Conservation (phyloP, 495 filamentous ascomycete species). For the Trichoderma orchidacearum region DNA sequence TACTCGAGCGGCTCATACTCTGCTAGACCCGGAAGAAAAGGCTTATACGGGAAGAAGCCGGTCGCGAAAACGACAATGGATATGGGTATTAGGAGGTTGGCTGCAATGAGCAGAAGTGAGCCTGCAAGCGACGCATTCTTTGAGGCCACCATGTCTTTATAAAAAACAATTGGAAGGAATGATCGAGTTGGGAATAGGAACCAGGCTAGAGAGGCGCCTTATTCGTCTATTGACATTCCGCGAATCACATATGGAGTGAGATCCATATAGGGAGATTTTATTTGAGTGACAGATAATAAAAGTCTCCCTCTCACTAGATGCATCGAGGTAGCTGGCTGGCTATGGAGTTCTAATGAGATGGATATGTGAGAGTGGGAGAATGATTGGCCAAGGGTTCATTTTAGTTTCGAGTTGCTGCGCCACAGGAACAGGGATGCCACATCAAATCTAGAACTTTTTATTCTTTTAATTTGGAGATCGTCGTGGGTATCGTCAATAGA, state of each 20-base stretch:
- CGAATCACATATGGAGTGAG: not conserved
- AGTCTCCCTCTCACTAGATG: not conserved
- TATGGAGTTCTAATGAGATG: too few relatives aligned
- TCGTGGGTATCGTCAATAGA: slow-evolving; percentile 1
- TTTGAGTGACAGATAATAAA: not conserved
- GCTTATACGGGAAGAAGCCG: slow-evolving; percentile 97
- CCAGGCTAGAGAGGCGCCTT: not conserved
- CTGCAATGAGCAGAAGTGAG: slow-evolving; percentile 37
- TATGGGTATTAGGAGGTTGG: slow-evolving; percentile 65
- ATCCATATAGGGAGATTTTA: not conserved
- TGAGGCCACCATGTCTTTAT: slow-evolving; percentile 12
- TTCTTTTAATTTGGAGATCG: not conserved
- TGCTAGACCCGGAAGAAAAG: slow-evolving; percentile 74
- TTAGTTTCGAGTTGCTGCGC: not conserved
- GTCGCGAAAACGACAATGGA: slow-evolving; percentile 73
- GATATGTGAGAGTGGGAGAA: not conserved
- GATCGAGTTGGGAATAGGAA: not conserved
- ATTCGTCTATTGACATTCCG: not conserved
- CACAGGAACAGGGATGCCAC: not conserved
- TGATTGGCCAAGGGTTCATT: not conserved
- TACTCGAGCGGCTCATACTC: slow-evolving; percentile 36
- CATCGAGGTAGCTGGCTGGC: not conserved
- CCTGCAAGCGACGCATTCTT: slow-evolving; percentile 18
- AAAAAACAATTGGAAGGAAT: not conserved
- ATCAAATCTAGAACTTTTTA: not conserved